Conservation (phyloP, 352 stramenopile genomes). For the Phytophthora pinifolia region DNA sequence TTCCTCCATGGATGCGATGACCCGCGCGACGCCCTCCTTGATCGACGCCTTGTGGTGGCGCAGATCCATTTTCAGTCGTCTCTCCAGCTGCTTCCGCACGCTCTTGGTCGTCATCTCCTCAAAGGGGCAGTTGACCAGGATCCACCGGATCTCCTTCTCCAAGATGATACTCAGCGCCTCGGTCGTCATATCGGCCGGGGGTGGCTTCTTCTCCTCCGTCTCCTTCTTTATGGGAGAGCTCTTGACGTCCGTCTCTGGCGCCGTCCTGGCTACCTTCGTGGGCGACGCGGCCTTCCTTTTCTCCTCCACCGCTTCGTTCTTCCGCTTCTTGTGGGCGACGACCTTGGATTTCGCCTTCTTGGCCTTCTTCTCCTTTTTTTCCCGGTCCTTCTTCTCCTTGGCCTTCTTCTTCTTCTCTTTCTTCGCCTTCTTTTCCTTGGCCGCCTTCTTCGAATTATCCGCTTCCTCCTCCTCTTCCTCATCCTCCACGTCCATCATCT, state of each 20-base stretch:
- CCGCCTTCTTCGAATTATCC: constrained; percentile 44
- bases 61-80: constrained; percentile 70
- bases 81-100: constrained; percentile 71
- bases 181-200: constrained; percentile 30
- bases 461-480: constrained; percentile 34
- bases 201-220: constrained; percentile 23
- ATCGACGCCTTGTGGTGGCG: constrained; percentile 75
- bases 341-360: constrained; percentile 34
- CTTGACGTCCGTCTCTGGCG: constrained; percentile 42
- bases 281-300: constrained; percentile 19
- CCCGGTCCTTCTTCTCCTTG: constrained; percentile 25
- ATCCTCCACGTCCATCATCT: constrained; percentile 30
- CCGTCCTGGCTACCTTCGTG: constrained; percentile 49
- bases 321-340: constrained; percentile 42
- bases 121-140: constrained; percentile 74
- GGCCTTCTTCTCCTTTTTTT: constrained; percentile 40
- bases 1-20: constrained; percentile 78
- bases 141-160: constrained; percentile 81
- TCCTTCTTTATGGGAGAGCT: constrained; percentile 9
- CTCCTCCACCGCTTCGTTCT: constrained; percentile 30
- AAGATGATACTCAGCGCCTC: constrained; percentile 56
- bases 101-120: constrained; percentile 87
- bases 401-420: constrained; percentile 23
- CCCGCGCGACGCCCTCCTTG: constrained; percentile 69
- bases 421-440: constrained; percentile 37